Conservation (phyloP, 257 asterid genomes). For the Nicotiana otophora region DNA sequence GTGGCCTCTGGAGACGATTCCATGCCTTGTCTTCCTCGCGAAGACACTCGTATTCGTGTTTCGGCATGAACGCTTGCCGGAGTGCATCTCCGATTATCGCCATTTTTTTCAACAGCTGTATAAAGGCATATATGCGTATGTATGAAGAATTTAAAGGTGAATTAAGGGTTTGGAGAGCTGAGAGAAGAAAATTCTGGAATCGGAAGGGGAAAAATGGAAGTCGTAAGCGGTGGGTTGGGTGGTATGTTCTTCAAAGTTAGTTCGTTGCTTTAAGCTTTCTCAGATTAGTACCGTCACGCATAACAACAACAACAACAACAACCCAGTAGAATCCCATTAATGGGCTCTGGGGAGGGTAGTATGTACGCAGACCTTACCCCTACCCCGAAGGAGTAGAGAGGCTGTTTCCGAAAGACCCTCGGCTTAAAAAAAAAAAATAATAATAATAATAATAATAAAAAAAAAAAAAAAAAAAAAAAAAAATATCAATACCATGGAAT, state of each 20-base stretch:
- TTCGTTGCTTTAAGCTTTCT: background rate
- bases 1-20: conserved; percentile 60
- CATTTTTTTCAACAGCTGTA: conserved; percentile 13
- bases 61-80: conserved; percentile 96
- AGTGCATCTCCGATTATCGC: conserved; percentile 69
- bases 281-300: background rate
- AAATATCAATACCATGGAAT: no score
- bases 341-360: no score
- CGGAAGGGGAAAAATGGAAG: background rate
- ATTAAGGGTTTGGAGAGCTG: background rate
- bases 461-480: no score
- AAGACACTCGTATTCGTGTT: conserved; percentile 75
- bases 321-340: no score
- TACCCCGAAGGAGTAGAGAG: no score
- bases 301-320: no score
- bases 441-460: no score
- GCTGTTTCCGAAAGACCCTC: no score
- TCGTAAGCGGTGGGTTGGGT: background rate
- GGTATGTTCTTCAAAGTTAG: conserved; percentile 2
- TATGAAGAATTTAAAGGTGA: background rate
- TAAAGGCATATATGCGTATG: background rate
- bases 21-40: conserved; percentile 85
- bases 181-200: background rate
- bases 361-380: no score
- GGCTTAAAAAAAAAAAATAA: no score